Conservation (phyloP, 768 basidiomycete species). For the Chalciporus sphaerocephalus region DNA sequence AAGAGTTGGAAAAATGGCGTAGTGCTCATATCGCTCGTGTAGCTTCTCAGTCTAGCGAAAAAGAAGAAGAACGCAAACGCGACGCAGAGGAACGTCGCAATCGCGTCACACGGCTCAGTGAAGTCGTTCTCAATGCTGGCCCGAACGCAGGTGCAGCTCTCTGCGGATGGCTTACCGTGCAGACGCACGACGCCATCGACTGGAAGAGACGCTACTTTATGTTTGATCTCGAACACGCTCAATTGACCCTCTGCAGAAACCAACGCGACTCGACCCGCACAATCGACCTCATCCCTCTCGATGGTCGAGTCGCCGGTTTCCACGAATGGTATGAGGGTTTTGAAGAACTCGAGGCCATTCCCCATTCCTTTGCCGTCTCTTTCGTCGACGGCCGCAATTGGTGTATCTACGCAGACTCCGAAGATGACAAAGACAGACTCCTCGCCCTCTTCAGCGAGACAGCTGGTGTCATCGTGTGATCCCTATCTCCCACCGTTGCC, state of each 20-base stretch:
- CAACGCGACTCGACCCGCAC: constrained; percentile 36
- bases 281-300: constrained; percentile 40
- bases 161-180: constrained; percentile 61
- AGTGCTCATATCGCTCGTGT: constrained; percentile 42
- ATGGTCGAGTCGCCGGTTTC: constrained; percentile 42
- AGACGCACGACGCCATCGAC: constrained; percentile 46
- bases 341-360: constrained; percentile 61
- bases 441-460: constrained; percentile 29
- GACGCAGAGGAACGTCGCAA: constrained; percentile 37
- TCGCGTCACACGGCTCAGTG: constrained; percentile 44
- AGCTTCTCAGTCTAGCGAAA: constrained; percentile 43
- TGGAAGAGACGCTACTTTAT: constrained; percentile 68
- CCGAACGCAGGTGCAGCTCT: constrained; percentile 35
- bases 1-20: constrained; percentile 50
- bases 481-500: constrained; percentile 15
- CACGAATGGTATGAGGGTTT: constrained; percentile 66
- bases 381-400: constrained; percentile 50
- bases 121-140: constrained; percentile 41
- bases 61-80: constrained; percentile 39
- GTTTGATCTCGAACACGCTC: constrained; percentile 41
- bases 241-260: constrained; percentile 47
- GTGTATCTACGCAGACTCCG: constrained; percentile 58
- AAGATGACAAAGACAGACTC: constrained; percentile 49
- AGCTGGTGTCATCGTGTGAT: constrained; percentile 27
- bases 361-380: constrained; percentile 62